These are phyloP conservation scores for Fusarium humuli DNA, from an alignment of 2,329 filamentous ascomycete species.

Conservation along the genomic window DNA sequence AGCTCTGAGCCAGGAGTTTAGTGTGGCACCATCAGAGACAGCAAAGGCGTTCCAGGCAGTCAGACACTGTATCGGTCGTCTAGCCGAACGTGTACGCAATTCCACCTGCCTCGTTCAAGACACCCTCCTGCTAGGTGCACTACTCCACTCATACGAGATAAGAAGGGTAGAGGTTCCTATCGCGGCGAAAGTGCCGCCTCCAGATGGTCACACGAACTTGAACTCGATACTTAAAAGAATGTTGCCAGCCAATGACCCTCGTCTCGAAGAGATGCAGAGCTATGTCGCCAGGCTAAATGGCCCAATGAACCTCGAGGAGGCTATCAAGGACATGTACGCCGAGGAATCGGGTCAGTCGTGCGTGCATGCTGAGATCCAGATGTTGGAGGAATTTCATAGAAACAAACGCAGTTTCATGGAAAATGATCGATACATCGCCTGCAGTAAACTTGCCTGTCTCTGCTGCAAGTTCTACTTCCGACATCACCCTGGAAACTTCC, in stretches of 20 bases:
- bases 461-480: constrained; percentile 60
- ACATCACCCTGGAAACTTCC: constrained; percentile 52
- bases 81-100: constrained; percentile 58
- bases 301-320: constrained; percentile 1
- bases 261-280: background rate
- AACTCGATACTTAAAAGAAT: constrained; percentile 51
- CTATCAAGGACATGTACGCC: constrained; percentile 23
- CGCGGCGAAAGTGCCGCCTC: constrained; percentile 34
- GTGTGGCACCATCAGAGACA: background rate
- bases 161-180: constrained; percentile 27
- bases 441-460: constrained; percentile 64
- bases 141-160: constrained; percentile 51
- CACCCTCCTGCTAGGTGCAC: constrained; percentile 42
- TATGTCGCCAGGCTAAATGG: constrained; percentile 14
- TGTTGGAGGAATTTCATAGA: constrained; percentile 60
- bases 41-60: constrained; percentile 45
- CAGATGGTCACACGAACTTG: constrained; percentile 48
- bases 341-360: constrained; percentile 40
- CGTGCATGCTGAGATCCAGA: constrained; percentile 39
- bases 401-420: constrained; percentile 50
- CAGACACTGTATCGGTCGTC: constrained; percentile 58
- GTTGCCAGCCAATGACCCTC: constrained; percentile 28
- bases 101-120: constrained; percentile 53
- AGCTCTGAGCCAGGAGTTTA: constrained; percentile 19
- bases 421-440: constrained; percentile 60